phyloP scores from a whole-genome alignment of 108 stramenopile species.

The Skeletonema potamos region DNA sequence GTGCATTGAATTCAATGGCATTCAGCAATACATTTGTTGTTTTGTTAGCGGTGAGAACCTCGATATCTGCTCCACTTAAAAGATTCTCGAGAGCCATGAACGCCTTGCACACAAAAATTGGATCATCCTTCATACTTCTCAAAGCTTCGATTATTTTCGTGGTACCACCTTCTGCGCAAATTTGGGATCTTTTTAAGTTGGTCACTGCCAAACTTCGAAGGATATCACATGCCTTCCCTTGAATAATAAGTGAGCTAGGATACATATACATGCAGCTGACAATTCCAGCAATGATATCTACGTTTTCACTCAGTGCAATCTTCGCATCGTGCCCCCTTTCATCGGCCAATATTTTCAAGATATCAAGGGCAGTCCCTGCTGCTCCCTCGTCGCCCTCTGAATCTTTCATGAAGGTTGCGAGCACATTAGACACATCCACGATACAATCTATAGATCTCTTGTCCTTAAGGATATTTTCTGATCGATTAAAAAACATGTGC shows the following conservation, averaged over 20 bases:
- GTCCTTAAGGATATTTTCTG: background rate
- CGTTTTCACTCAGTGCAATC: constrained; percentile 7
- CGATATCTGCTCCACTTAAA: constrained; percentile 27
- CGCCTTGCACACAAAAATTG: constrained; percentile 23
- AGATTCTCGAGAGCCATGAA: constrained; percentile 32
- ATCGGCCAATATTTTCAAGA: constrained; percentile 7
- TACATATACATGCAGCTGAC: constrained; percentile 21
- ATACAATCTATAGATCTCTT: constrained; percentile 8
- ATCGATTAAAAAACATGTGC: constrained; percentile 5
- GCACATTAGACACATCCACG: constrained; percentile 6
- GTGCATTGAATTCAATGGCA: background rate
- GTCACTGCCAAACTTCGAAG: constrained; percentile 21
- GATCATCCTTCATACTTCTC: constrained; percentile 18
- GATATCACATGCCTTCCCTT: constrained; percentile 17
- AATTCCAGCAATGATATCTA: constrained; percentile 13
- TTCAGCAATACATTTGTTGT: background rate
- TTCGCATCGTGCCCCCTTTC: constrained; percentile 2
- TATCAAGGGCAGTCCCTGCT: constrained; percentile 6
- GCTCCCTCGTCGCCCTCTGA: constrained; percentile 14
- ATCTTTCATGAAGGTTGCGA: constrained; percentile 9
- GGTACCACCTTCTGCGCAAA: constrained; percentile 24
- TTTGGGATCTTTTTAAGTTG: constrained; percentile 15
- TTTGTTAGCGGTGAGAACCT: constrained; percentile 10
- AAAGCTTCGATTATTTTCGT: constrained; percentile 22
- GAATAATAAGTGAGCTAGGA: constrained; percentile 7